Base-by-base conservation (phyloP, 768 basidiomycete genomes). In the Albatrellus ellisii region DNA sequence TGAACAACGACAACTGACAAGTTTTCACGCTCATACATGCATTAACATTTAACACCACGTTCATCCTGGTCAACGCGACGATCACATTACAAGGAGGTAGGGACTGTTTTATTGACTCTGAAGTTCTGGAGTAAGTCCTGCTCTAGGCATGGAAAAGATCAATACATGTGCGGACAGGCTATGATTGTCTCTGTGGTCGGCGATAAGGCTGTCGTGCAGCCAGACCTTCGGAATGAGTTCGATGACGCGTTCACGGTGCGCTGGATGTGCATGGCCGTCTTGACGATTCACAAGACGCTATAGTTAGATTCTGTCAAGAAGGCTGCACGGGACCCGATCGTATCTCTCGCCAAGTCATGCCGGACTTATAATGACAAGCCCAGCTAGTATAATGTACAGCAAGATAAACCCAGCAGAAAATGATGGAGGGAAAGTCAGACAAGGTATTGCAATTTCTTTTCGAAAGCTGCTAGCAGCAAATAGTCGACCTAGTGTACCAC, bases 181-280 rank as follows among this genome's bases (percentile, higher is more conserved):
- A n/a, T n/a, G n/a, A n/a, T n/a, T n/a, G n/a, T n/a, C n/a, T n/a
- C n/a, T n/a, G n/a, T n/a, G n/a, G n/a, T n/a, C n/a, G n/a, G n/a
- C n/a, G n/a, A n/a, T n/a, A n/a, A n/a, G n/a, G n/a, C n/a, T n/a
- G n/a, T n/a, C n/a, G n/a, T n/a, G n/a, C n/a, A n/a, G 35, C 26
- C 35, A 14, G 25, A 10, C 11, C 41, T 25, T 26, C 6, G 25
- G 18, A 31, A 26, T 1, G 41, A 32, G 24, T 34, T 29, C 31
- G 42, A 50, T 12, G 18, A 26, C 18, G 36, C 41, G n/a, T 50
- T 50, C 15, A 28, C 39, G 0, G 36, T 26, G n/a, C 39, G 44
- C 18, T 42, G 47, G 47, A 48, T 32, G 26, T 48, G 47, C 27
- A 48, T 48, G 47, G 33, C 44, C 3, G 32, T 48, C 14, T 38